A percentile compares a stretch with the other conserved stretches of the same genome.
Conservation (phyloP, 2,329 filamentous ascomycete species). For the Aureobasidium melanogenum region DNA sequence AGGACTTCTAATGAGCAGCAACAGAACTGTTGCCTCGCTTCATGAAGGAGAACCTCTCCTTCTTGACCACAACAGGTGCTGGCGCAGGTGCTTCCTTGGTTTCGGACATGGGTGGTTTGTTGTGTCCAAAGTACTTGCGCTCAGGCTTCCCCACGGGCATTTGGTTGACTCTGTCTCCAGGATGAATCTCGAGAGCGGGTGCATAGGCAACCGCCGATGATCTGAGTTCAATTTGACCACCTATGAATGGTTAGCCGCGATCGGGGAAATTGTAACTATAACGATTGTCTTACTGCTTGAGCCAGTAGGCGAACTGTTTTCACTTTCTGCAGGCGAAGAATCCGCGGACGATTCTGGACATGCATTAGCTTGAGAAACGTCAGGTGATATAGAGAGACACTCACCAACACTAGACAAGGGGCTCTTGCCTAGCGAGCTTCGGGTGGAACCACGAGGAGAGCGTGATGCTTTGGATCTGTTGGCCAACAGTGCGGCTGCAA, state of each 20-base stretch:
- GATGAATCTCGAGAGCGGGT: not conserved
- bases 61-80: constrained; percentile 6
- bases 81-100: not conserved
- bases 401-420: constrained; percentile 13
- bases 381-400: not conserved
- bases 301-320: constrained; percentile 10
- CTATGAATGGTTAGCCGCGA: not conserved
- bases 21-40: constrained; percentile 12
- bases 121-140: constrained; percentile 12
- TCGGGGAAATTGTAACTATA: not conserved
- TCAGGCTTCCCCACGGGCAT: not conserved
- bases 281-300: not conserved
- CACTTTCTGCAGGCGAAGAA: constrained; percentile 12
- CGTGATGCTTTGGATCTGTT: constrained; percentile 6
- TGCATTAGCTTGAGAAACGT: not conserved
- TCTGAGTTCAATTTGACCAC: constrained; percentile 9
- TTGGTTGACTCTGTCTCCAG: not conserved
- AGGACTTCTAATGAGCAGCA: constrained; percentile 11
- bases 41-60: constrained; percentile 14
- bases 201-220: constrained; percentile 1
- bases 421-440: constrained; percentile 11
- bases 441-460: constrained; percentile 3
- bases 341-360: constrained; percentile 4
- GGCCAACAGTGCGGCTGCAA: constrained; percentile 16
- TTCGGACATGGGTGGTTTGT: constrained; percentile 1